Evolutionary conservation across 768 basidiomycete species (phyloP), one percentile per base, ranked within the genome.

Genomic region (Amanita brunnescens): DNA sequence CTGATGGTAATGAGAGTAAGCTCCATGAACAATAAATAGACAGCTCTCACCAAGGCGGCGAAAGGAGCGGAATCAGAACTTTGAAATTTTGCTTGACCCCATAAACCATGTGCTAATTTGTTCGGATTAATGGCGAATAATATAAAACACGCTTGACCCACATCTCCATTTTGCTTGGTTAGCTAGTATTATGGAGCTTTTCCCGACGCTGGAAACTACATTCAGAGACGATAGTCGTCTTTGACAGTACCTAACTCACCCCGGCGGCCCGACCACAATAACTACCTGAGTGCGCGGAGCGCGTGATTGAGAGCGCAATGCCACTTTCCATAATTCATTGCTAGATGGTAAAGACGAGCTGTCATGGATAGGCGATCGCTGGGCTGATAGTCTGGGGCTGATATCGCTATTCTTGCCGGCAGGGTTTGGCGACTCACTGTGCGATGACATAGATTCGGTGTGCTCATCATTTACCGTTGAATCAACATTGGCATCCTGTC

Each of bases 1-100:
- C 83, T 85, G 54, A 14, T 35, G 9, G 43, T 6, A 26, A 46
- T 38, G 45, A 18, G 37, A 12, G 41, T 21, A 21, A 46, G 21
- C 10, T 59, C 5, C 58, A 49, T 42, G 26, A n/a, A 44, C 34
- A 23, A 34, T 13, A 12, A 10, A 18, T 35, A 33, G 47, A 24
- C n/a, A 18, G 2, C 39, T 60, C 73, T 54, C 58, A 81, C 80
- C 58, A 88, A 61, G 0, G 83, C 80, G 12, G 80, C 73, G 60
- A 86, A 88, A 13, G 86, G 86, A 3, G 83, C 80, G 2, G 81
- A 77, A 49, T 83, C 79, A 5, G 73, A 70, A 44, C 69, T 76
- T 57, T 83, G 79, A 55, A 86, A 86, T 64, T 85, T 86, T 6
- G 84, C 83, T 55, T 86, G 83, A 12, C 84, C 85, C 85, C 85